Percentiles rank a stretch among this genome's conserved stretches.
Evolutionary conservation across 139 green algal species (phyloP).

Genomic region (Ettlia oleoabundans): DNA sequence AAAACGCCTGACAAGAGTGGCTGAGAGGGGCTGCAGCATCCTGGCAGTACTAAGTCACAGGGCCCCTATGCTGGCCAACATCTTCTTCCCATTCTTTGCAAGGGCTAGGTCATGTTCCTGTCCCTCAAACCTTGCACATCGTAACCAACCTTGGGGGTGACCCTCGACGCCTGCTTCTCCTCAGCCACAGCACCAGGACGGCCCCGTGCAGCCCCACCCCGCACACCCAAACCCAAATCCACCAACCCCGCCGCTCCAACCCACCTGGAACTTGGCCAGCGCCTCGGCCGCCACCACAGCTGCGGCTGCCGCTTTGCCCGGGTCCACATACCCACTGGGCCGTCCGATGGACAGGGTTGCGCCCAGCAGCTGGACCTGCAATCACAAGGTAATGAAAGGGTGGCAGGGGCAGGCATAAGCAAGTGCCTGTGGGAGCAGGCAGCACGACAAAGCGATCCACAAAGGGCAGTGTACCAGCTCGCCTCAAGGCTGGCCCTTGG

Average conservation of each 20-base stretch:
- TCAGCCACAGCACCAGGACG: background rate
- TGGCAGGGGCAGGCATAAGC: background rate
- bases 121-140: too few relatives aligned
- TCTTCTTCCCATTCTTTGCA: too few relatives aligned
- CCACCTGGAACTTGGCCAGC: constrained; percentile 61
- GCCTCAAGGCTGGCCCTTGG: too few relatives aligned
- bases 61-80: too few relatives aligned
- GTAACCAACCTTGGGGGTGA: too few relatives aligned
- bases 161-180: background rate
- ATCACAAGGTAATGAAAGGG: background rate
- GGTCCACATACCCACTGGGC: constrained; percentile 88
- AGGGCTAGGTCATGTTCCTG: too few relatives aligned
- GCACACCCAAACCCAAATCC: background rate
- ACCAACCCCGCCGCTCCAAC: background rate
- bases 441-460: too few relatives aligned
- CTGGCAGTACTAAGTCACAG: too few relatives aligned
- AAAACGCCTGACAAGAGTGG: too few relatives aligned
- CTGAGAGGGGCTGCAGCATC: too few relatives aligned
- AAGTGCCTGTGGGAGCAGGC: too few relatives aligned
- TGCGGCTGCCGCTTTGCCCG: constrained; percentile 63
- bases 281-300: constrained; percentile 57
- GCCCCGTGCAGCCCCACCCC: background rate
- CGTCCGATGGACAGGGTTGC: constrained; percentile 79
- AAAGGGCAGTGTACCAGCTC: too few relatives aligned
- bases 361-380: constrained; percentile 74